Evolutionary conservation across 345 rosid species (phyloP), one percentile per base, ranked within the genome.

Genomic region (Gossypium rotundifolium): DNA sequence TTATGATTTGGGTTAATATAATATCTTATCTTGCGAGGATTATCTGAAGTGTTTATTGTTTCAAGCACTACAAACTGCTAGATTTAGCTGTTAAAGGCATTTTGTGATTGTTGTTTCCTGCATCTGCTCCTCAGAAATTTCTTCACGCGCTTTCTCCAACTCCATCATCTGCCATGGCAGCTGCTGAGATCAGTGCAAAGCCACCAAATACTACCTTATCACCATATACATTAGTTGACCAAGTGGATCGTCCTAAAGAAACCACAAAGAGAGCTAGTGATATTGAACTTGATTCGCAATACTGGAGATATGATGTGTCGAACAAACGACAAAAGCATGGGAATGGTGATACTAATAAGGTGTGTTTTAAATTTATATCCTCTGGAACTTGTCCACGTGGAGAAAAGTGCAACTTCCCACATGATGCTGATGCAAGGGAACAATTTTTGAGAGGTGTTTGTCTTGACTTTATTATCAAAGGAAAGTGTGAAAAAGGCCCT

Each of bases 271-370:
- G 93, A 78, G 54, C 82, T 65, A 72, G 73, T 65, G 89, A 87
- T 63, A 74, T 53, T 79, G 78, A 38, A 72, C 71, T 87, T 25
- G 97, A 94, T 78, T 81, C 90, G 53, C 98, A 92, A 70, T 92
- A 88, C 71, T 92, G 97, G 98, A 92, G 98, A 83, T 94, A 90
- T 23, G 97, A 94, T 84, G 92, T 90, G 71, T 76, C 95, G 22
- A 83, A 81, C 64, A 94, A 94, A 84, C 87, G 93, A 45, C 89
- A 87, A 78, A 94, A 80, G 81, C 75, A 82, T 82, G 97, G 88
- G 76, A 80, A 75, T 75, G 89, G 85, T 33, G 88, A 80, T 14
- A 87, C 87, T 40, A 89, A 85, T 76, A 92, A 76, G 75, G 83
- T 81, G 73, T 94, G 97, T 76, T 94, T 92, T 73, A 94, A 94